Conservation (phyloP, 2,329 filamentous ascomycete species). For the Pleurostoma richardsiae region DNA sequence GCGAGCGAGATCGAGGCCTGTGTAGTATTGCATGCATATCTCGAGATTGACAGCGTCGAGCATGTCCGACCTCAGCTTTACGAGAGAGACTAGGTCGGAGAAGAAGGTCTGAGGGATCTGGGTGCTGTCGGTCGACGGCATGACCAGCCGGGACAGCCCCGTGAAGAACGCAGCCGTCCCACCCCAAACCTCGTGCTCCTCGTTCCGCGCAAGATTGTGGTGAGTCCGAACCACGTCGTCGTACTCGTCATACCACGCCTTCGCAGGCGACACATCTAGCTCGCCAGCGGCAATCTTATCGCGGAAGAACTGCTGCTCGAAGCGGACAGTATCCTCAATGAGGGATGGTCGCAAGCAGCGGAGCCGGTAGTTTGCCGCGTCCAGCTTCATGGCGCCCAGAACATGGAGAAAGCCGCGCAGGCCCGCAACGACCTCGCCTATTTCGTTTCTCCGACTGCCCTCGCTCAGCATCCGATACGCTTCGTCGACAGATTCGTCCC, state of each 20-base stretch:
- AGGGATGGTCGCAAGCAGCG: conserved; percentile 77
- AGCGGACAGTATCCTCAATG: conserved; percentile 86
- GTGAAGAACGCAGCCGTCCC: conserved; percentile 58
- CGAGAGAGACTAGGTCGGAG: conserved; percentile 59
- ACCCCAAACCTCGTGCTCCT: conserved; percentile 46
- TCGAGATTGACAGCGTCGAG: conserved; percentile 59
- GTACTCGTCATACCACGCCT: conserved; percentile 60
- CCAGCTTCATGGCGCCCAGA: conserved; percentile 93
- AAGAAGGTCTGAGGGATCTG: conserved; percentile 54
- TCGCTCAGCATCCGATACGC: conserved; percentile 78
- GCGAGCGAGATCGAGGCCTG: conserved; percentile 43
- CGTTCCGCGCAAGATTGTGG: conserved; percentile 36
- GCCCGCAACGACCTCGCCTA: conserved; percentile 69
- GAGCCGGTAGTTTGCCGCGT: conserved; percentile 96
- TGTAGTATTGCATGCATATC: conserved; percentile 57
- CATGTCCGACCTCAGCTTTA: conserved; percentile 56
- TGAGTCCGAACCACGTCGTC: conserved; percentile 29
- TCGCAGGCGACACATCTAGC: conserved; percentile 54
- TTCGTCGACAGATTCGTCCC: conserved; percentile 82
- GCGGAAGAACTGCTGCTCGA: conserved; percentile 82
- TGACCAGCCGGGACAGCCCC: conserved; percentile 46
- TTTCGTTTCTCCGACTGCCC: conserved; percentile 68
- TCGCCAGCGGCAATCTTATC: conserved; percentile 64
- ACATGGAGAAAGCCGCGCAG: conserved; percentile 77
- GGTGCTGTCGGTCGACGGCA: conserved; percentile 45